phyloP scores from a whole-genome alignment of 306 rosid genomes.

The Rubus parviflorus region DNA sequence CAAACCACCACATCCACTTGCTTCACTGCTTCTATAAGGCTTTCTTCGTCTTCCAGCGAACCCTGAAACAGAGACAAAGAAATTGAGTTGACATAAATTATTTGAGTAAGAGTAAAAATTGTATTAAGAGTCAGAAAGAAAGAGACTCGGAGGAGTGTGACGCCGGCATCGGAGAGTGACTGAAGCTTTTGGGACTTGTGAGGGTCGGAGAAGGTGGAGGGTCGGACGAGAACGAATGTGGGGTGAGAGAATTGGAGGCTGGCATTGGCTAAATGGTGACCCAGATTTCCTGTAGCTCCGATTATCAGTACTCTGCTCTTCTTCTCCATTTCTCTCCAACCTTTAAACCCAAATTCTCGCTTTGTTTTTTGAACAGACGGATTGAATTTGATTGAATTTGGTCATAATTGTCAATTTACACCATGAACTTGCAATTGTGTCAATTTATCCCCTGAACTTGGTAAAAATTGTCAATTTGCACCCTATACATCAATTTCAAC shows the following conservation, averaged over 20 bases:
- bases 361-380: no score
- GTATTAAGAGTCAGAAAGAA: background rate
- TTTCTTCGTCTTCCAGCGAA: conserved; percentile 66
- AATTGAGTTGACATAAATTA: background rate
- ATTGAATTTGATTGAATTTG: no score
- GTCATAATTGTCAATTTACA: no score
- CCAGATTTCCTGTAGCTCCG: conserved; percentile 66
- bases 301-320: conserved; percentile 60
- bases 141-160: conserved; percentile 52
- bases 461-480: no score
- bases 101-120: background rate
- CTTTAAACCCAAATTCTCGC: background rate
- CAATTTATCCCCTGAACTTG: no score
- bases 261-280: conserved; percentile 55
- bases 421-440: no score
- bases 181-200: conserved; percentile 47
- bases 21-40: conserved; percentile 58
- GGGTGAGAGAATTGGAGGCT: conserved; percentile 67
- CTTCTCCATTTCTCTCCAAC: conserved; percentile 19
- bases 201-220: conserved; percentile 57
- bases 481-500: no score
- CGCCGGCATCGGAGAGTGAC: conserved; percentile 56
- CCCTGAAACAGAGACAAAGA: conserved; percentile 34
- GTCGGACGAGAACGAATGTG: conserved; percentile 63
- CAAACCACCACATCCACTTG: conserved; percentile 82